Percentiles rank a stretch among this genome's conserved stretches.
Evolutionary conservation across 1,139 yeast species (phyloP).

Genomic region (Candida albicans): DNA sequence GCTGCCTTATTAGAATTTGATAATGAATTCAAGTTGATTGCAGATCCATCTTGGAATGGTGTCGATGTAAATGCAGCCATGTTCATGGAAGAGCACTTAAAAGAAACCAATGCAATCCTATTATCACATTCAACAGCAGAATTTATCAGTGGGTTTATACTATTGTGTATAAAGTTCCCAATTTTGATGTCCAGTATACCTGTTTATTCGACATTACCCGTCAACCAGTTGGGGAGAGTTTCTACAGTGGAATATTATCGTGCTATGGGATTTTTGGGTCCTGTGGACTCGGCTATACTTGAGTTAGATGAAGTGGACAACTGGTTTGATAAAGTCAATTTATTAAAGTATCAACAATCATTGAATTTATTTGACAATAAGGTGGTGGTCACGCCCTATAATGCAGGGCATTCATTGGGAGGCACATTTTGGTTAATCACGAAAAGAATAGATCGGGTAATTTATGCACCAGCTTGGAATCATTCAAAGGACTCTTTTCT

Average conservation of each 20-base stretch:
- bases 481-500: constrained; percentile 87
- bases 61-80: constrained; percentile 33
- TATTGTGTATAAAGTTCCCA: constrained; percentile 63
- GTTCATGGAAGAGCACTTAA: constrained; percentile 45
- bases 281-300: constrained; percentile 57
- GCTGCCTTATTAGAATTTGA: constrained; percentile 49
- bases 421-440: constrained; percentile 85
- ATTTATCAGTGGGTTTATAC: constrained; percentile 78
- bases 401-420: constrained; percentile 92
- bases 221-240: constrained; percentile 81
- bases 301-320: constrained; percentile 78
- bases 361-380: constrained; percentile 61
- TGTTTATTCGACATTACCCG: constrained; percentile 85
- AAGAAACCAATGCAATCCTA: constrained; percentile 64
- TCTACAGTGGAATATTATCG: constrained; percentile 81
- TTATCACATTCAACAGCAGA: constrained; percentile 85
- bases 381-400: constrained; percentile 73
- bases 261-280: constrained; percentile 72
- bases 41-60: constrained; percentile 79
- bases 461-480: constrained; percentile 94
- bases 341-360: constrained; percentile 80
- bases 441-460: constrained; percentile 71
- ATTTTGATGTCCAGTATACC: constrained; percentile 63
- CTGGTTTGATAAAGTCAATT: constrained; percentile 66
- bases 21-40: constrained; percentile 49